phyloP scores from a whole-genome alignment of 495 filamentous ascomycete genomes.

The Penicillium riverlandense region DNA sequence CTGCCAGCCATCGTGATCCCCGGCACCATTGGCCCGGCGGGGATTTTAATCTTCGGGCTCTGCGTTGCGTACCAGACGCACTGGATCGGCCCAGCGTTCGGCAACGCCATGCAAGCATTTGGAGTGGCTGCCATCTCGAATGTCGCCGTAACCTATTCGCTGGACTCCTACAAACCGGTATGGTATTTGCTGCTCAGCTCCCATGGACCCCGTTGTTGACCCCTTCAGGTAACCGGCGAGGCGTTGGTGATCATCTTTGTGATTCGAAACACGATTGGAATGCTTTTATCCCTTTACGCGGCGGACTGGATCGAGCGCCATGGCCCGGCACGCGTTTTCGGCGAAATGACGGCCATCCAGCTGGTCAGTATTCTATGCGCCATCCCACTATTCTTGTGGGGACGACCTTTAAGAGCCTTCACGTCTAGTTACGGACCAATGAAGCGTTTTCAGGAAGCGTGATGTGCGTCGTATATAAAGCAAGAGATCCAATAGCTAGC shows the following conservation, averaged over 20 bases:
- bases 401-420: constrained; percentile 8
- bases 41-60: constrained; percentile 23
- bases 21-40: constrained; percentile 18
- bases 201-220: background rate
- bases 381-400: constrained; percentile 20
- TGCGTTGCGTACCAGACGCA: constrained; percentile 19
- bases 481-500: no score
- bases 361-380: constrained; percentile 17
- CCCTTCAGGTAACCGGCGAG: constrained; percentile 17
- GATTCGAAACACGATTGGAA: constrained; percentile 26
- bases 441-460: constrained; percentile 14
- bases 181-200: background rate
- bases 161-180: constrained; percentile 26
- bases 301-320: constrained; percentile 24
- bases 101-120: constrained; percentile 29
- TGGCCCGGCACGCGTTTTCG: constrained; percentile 18
- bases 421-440: constrained; percentile 24
- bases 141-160: constrained; percentile 25
- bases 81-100: constrained; percentile 26
- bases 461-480: background rate
- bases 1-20: constrained; percentile 23
- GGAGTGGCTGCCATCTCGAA: constrained; percentile 27
- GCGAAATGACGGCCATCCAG: constrained; percentile 26
- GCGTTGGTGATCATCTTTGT: constrained; percentile 27
- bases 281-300: constrained; percentile 23